phyloP scores from a whole-genome alignment of 441 rosid species.

The Croton laevigatus region DNA sequence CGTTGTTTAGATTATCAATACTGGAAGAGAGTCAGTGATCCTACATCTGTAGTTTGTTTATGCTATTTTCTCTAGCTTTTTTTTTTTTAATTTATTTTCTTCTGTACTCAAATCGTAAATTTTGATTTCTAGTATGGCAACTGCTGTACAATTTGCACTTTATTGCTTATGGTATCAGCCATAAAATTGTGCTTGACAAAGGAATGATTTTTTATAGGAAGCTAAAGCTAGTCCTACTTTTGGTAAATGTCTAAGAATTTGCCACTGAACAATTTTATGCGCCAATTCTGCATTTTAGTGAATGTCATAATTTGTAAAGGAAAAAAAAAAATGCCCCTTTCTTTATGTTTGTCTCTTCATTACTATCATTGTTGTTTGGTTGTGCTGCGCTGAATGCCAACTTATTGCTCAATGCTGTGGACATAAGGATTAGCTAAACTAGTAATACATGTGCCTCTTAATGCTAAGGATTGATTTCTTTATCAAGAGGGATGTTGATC shows the following conservation, averaged over 20 bases:
- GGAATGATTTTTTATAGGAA: background rate
- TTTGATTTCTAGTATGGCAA: background rate
- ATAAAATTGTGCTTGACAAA: background rate
- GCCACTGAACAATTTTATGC: background rate
- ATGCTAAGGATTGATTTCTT: background rate
- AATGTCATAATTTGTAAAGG: background rate
- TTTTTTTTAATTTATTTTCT: background rate
- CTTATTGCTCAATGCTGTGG: background rate
- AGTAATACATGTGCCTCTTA: background rate
- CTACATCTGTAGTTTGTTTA: background rate
- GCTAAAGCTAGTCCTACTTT: background rate
- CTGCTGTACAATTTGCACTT: background rate
- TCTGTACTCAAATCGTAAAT: background rate
- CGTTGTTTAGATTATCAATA: background rate
- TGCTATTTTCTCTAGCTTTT: background rate
- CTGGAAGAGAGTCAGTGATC: background rate
- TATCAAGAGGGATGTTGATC: conserved; percentile 13
- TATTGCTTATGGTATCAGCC: background rate
- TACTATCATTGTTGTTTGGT: background rate
- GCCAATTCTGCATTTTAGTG: background rate
- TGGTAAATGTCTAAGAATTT: background rate
- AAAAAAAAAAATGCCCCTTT: background rate
- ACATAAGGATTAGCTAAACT: conserved; percentile 5
- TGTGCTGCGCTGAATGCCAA: background rate
- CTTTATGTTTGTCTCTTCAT: background rate